Base-by-base conservation (phyloP, 2,329 filamentous ascomycete genomes). In the Drechmeria coniospora region DNA sequence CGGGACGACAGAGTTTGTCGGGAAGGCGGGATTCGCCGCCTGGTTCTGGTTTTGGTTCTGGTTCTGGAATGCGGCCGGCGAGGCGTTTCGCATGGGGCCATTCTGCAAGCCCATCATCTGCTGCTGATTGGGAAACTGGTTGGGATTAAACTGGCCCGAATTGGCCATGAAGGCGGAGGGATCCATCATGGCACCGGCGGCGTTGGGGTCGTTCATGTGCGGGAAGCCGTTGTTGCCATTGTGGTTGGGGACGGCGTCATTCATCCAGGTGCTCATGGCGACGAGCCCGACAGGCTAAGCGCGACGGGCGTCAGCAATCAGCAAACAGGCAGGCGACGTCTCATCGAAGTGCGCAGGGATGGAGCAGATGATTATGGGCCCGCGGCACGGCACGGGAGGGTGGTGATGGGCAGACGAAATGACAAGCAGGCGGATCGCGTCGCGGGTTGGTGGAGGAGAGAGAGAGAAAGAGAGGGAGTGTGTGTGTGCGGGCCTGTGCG, bases 1-100 rank as follows among this genome's bases (percentile, higher is more conserved):
- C 32, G 87, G 87, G 40, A 93, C 76, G 45, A 92, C 74, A 26
- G 79, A 67, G 56, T 81, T 87, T 41, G 82, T 82, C 49, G 84
- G 79, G 60, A 87, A 92, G 45, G 72, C 69, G 35, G 78, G 70
- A 25, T 38, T 37, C 20, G 32, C 30, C 10, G 21, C 33, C 21
- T 25, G 28, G 16, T 32, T 32, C 29, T 33, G 37, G 24, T 30
- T 36, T 31, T 34, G 34, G 15, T 24, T 30, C 14, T 38, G 37
- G 46, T 79, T 80, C 46, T 78, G 69, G 52, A 81, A 87, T 23
- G 52, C 32, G 26, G 28, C 74, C 24, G 80, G 79, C 29, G 82
- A 86, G 35, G 74, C 74, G 54, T 83, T 86, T 64, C 82, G 81
- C 63, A 80, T 77, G 45, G 66, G 72, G 57, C 81, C 79, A 60